Evolutionary conservation across 164 flowering plant species (phyloP).

Genomic region (Sextonia rubra): DNA sequence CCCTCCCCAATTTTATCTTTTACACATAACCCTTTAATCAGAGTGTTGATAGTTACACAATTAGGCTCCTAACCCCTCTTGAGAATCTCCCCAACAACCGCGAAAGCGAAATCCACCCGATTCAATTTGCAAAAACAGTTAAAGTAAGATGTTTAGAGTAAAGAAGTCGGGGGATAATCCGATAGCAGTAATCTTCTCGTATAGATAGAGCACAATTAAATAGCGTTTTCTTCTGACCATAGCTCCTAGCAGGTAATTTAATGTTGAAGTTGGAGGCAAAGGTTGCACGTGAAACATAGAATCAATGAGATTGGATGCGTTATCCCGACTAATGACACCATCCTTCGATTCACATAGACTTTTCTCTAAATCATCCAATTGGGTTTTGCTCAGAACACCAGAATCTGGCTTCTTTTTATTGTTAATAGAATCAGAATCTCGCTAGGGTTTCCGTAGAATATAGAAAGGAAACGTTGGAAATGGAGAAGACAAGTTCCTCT

Average conservation of each 20-base stretch:
- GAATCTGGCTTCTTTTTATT: not conserved
- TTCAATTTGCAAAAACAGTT: conserved; percentile 13
- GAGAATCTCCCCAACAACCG: conserved; percentile 9
- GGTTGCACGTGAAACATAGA: conserved; percentile 9
- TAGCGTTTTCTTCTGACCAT: conserved; percentile 8
- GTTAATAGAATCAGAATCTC: not conserved
- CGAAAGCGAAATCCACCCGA: conserved; percentile 11
- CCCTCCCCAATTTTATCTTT: conserved; percentile 6
- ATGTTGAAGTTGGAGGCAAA: conserved; percentile 9
- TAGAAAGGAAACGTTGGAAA: not conserved
- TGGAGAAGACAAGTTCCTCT: not conserved
- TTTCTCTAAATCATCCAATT: not conserved
- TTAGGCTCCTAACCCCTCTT: conserved; percentile 16
- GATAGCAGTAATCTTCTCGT: conserved; percentile 4
- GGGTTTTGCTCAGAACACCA: not conserved
- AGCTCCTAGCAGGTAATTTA: conserved; percentile 8
- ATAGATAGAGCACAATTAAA: conserved; percentile 1
- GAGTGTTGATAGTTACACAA: conserved; percentile 6
- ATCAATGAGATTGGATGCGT: conserved; percentile 1
- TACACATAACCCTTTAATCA: conserved; percentile 16
- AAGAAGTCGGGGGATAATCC: not conserved
- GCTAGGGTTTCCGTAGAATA: not conserved
- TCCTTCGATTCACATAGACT: too few relatives aligned
- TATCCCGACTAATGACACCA: not conserved
- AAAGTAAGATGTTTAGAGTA: conserved; percentile 12